Base-by-base conservation (phyloP, 208 protist species). In the Crithidia expoeki region DNA sequence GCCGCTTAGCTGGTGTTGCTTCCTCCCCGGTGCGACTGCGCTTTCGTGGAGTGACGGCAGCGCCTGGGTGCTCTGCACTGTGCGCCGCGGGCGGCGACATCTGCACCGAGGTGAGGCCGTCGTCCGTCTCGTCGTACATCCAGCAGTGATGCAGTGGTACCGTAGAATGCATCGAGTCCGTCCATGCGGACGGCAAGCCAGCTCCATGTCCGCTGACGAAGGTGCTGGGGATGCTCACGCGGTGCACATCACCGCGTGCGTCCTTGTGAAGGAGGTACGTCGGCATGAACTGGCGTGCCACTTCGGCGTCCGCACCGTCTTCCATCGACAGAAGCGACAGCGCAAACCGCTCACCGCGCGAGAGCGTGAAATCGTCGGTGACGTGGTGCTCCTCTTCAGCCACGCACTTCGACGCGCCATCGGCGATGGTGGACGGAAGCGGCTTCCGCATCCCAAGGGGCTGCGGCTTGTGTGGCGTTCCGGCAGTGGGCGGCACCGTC, bases 321-420 rank as follows among this genome's bases (percentile, higher is more conserved):
- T 79, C 68, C 67, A 79, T 74, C 30, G 62, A 23, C 3, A 84
- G 72, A 21, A 84, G 36, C 30, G 79, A 84, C 4, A 81, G 57
- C 2, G 79, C 67, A 32, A 50, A 81, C 42, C 74, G 75, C 62
- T 84, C 79, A 0, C 57, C 74, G 9, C 57, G 42, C 1, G 79
- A 75, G 19, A 84, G 60, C 0, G 38, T 19, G 42, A 79, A 81
- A 50, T 11, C 38, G 17, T 49, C 58, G 12, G 42, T n/a, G n/a
- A n/a, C n/a, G n/a, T n/a, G n/a, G n/a, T 17, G 16, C 42, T 9
- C 42, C n/a, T n/a, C 42, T 5, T n/a, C 42, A 17, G 12, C 42
- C 3, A 17, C 42, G 42, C n/a, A 19, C 42, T 21, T 17, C 42
- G 14, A 4, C 19, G 21, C 5, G 28, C 28, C 28, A 28, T 52